Base-by-base conservation (phyloP, 768 basidiomycete genomes). In the Hericium erinaceus region DNA sequence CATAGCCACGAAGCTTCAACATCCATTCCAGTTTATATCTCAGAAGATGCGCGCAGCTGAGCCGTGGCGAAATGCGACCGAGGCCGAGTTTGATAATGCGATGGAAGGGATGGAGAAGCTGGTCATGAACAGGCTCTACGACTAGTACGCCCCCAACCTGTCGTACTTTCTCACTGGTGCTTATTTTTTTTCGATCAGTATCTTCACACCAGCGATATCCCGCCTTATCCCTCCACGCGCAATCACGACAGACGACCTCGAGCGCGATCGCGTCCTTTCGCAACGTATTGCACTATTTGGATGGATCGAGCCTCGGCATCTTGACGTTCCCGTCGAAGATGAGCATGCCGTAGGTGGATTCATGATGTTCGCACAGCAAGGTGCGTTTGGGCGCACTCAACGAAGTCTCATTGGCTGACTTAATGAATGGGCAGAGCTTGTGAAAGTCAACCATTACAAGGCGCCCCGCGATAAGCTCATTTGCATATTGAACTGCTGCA, bases 61-160 rank as follows among this genome's bases (percentile, higher is more conserved):
- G 20, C 74, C 88, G 0, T 98, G 94, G 95, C 82, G 82, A 66
- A 83, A 83, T 58, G 80, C 80, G 1, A 77, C 84, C 2, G 85
- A 92, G 20, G 73, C 75, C 6, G 94, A 98, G 69, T 98, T 99
- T 62, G 97, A 98, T 55, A 95, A 95, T 65, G 92, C 94, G 0
- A 82, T 93, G 76, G 97, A 99, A 72, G 95, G 94, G 54, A 98
- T 98, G 92, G 97, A 99, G 77, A 99, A 99, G 71, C 80, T 99
- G 7, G 97, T 99, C 63, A 98, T 99, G 97, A 99, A 98, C 65
- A 78, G 93, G 54, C 74, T 98, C 54, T 98, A 97, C 70, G 92
- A 94, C 64, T 92, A 90, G 95, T 98, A 67, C 89, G 33, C 33
- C 33, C 33, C 33, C 33, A 33, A 10, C 9, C 33, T 33, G 1